A percentile compares a stretch with the other conserved stretches of the same genome.
Evolutionary conservation across 1,139 yeast genomes (phyloP).

Genomic region (Lodderomyces metapsilosis): DNA sequence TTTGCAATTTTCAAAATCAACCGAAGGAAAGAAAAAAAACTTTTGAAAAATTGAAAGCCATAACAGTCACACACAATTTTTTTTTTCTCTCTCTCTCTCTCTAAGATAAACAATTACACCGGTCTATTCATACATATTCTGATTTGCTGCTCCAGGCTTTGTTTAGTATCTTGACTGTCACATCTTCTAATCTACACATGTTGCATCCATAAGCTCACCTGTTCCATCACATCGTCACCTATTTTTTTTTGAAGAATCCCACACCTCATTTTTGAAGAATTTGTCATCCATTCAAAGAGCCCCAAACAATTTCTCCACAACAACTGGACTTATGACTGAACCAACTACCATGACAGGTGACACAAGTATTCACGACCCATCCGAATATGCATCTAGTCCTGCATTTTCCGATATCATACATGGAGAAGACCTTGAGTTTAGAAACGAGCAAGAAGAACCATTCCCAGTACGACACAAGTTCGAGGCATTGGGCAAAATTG

Average conservation of each 20-base stretch:
- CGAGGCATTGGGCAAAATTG: conserved; percentile 19
- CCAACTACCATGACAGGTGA: conserved; percentile 4
- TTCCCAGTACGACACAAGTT: conserved; percentile 26
- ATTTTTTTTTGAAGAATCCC: background rate
- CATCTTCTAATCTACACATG: background rate
- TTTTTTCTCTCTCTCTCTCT: too few relatives aligned
- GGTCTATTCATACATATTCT: too few relatives aligned
- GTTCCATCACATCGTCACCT: background rate
- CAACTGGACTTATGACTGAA: conserved; percentile 1
- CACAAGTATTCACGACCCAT: background rate
- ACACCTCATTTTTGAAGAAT: background rate
- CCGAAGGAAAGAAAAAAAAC: too few relatives aligned
- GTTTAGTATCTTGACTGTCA: background rate
- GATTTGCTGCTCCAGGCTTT: background rate
- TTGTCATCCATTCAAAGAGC: too few relatives aligned
- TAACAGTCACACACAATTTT: background rate
- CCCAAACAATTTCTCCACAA: background rate
- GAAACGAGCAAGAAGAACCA: conserved; percentile 20
- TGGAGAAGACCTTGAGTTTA: conserved; percentile 41
- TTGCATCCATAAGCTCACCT: background rate
- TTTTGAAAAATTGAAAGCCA: too few relatives aligned
- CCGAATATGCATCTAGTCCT: background rate
- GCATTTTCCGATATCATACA: conserved; percentile 42
- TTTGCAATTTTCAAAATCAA: background rate
- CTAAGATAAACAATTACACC: too few relatives aligned